phyloP scores from a whole-genome alignment of 257 asterid species.

The Leptodermis oblonga region DNA sequence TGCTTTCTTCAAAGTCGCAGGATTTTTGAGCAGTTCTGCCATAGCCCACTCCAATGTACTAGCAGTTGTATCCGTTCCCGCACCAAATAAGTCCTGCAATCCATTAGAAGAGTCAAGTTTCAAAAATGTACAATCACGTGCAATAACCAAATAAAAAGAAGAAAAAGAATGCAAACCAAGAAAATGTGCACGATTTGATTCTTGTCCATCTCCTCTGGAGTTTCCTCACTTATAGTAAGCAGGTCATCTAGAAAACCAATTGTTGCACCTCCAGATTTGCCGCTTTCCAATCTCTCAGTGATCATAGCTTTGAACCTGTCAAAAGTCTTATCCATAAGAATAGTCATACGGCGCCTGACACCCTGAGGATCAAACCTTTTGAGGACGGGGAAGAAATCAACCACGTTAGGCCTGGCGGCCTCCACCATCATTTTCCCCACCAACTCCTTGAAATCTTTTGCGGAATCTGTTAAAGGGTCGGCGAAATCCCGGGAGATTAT shows the following conservation, averaged over 20 bases:
- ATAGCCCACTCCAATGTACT: constrained; percentile 72
- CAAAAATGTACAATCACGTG: too few relatives aligned
- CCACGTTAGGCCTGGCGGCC: constrained; percentile 24
- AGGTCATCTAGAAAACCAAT: constrained; percentile 20
- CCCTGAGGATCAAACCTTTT: constrained; percentile 1
- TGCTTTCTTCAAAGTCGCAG: constrained; percentile 41
- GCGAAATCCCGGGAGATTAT: constrained; percentile 58
- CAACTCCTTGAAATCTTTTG: constrained; percentile 51
- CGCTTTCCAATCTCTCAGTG: constrained; percentile 34
- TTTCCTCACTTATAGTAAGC: not conserved
- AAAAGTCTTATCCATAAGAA: constrained; percentile 29
- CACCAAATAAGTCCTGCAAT: constrained; percentile 59
- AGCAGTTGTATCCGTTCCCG: constrained; percentile 36
- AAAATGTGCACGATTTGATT: constrained; percentile 55
- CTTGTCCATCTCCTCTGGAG: constrained; percentile 48
- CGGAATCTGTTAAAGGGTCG: constrained; percentile 36
- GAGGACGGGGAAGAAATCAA: constrained; percentile 1
- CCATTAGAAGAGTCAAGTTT: too few relatives aligned
- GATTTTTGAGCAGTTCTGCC: constrained; percentile 60
- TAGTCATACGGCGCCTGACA: constrained; percentile 27
- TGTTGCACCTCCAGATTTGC: constrained; percentile 3
- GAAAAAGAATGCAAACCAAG: constrained; percentile 65
- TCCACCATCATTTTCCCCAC: constrained; percentile 45
- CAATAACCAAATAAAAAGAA: too few relatives aligned
- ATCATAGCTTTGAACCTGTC: constrained; percentile 31